phyloP scores from a whole-genome alignment of 2,329 filamentous ascomycete species.

The Trichophyton benhamiae region DNA sequence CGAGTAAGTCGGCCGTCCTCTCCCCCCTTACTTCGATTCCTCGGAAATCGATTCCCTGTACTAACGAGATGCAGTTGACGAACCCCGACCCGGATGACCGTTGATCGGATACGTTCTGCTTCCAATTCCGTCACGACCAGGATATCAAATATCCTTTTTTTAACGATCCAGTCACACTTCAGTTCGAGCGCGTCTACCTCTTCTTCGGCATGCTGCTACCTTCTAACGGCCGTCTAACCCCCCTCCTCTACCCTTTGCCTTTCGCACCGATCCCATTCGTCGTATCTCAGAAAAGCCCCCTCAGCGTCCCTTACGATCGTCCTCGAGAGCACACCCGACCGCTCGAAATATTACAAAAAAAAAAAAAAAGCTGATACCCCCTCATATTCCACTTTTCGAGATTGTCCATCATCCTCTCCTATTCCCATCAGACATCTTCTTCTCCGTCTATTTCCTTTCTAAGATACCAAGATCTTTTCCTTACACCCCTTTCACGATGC shows the following conservation, averaged over 20 bases:
- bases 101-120: background rate
- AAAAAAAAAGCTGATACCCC: background rate
- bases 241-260: background rate
- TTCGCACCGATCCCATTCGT: background rate
- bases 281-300: background rate
- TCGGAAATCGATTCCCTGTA: background rate
- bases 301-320: background rate
- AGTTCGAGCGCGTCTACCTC: background rate
- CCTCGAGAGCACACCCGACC: background rate
- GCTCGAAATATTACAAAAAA: background rate
- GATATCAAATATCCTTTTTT: background rate
- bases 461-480: background rate
- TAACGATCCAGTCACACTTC: background rate
- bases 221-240: background rate
- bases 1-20: slow-evolving; percentile 22
- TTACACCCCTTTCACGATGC: background rate
- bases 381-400: background rate
- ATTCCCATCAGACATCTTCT: background rate
- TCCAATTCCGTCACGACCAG: background rate
- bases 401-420: background rate
- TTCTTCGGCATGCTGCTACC: background rate
- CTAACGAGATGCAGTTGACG: slow-evolving; percentile 11
- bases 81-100: slow-evolving; percentile 12
- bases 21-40: too few relatives aligned
- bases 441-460: background rate